Conservation (phyloP, 1,139 yeast genomes). For the Saccharomyces hybrid region DNA sequence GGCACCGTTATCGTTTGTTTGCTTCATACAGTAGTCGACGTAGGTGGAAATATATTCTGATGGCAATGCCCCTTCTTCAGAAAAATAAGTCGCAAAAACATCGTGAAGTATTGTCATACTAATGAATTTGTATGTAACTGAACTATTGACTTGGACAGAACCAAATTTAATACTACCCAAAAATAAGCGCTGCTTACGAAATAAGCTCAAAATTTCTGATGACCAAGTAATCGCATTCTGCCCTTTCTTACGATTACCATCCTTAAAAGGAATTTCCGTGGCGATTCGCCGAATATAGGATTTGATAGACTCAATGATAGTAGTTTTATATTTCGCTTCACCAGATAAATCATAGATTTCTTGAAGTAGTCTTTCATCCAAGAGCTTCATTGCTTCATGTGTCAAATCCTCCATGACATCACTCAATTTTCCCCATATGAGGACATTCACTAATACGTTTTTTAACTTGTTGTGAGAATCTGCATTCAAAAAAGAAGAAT, state of each 20-base stretch:
- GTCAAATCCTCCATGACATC: slow-evolving; percentile 10
- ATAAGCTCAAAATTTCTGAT: slow-evolving; percentile 47
- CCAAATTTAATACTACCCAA: slow-evolving; percentile 39
- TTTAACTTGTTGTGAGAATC: slow-evolving; percentile 21
- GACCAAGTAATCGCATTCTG: slow-evolving; percentile 62
- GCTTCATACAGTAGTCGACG: slow-evolving; percentile 47
- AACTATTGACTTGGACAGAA: not conserved
- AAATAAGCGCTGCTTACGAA: slow-evolving; percentile 45
- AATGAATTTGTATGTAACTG: slow-evolving; percentile 36
- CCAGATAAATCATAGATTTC: slow-evolving; percentile 17
- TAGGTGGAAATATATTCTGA: slow-evolving; percentile 69
- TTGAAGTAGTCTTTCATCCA: slow-evolving; percentile 10
- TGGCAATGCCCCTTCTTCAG: slow-evolving; percentile 43
- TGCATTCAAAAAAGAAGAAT: slow-evolving; percentile 14
- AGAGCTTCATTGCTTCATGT: slow-evolving; percentile 9
- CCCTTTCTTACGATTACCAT: slow-evolving; percentile 32
- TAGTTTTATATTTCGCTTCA: slow-evolving; percentile 13
- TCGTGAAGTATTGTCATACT: slow-evolving; percentile 44
- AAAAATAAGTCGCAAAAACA: slow-evolving; percentile 58
- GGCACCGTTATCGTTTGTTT: slow-evolving; percentile 47
- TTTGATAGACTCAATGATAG: slow-evolving; percentile 36
- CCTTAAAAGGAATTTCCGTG: slow-evolving; percentile 28
- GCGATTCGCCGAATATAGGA: slow-evolving; percentile 38
- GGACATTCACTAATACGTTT: slow-evolving; percentile 16
- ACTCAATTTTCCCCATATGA: slow-evolving; percentile 20